A percentile compares a stretch with the other conserved stretches of the same genome.
Conservation (phyloP, 73 alveolate species). For the Stentor roeselii region DNA sequence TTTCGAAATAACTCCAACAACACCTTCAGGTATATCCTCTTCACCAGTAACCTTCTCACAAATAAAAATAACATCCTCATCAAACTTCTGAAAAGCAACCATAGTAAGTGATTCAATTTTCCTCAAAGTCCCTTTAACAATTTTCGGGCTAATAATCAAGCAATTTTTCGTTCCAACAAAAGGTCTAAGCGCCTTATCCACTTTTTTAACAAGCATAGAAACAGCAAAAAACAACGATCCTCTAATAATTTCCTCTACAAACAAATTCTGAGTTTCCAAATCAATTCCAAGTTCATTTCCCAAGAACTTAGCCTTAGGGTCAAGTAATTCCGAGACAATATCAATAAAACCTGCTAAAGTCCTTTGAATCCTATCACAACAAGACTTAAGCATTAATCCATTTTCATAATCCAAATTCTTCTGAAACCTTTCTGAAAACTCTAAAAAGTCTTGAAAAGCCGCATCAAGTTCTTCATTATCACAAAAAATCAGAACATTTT, state of each 20-base stretch:
- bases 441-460: constrained; percentile 68
- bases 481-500: constrained; percentile 46
- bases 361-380: constrained; percentile 37
- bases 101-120: constrained; percentile 44
- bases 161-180: constrained; percentile 65
- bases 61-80: constrained; percentile 63
- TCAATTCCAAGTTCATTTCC: constrained; percentile 45
- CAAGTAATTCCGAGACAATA: neutral
- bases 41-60: constrained; percentile 75
- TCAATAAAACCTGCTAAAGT: constrained; percentile 41
- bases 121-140: constrained; percentile 36
- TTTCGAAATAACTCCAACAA: constrained; percentile 42
- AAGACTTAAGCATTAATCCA: constrained; percentile 65
- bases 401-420: constrained; percentile 51
- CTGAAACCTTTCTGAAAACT: constrained; percentile 43
- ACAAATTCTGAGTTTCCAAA: constrained; percentile 49
- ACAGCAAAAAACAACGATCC: constrained; percentile 79
- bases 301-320: constrained; percentile 39
- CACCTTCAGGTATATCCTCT: constrained; percentile 82
- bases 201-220: constrained; percentile 68
- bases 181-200: constrained; percentile 66
- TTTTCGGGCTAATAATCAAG: constrained; percentile 66
- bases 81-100: constrained; percentile 60
- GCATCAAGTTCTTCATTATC: constrained; percentile 51
- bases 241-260: constrained; percentile 77